phyloP scores from a whole-genome alignment of 208 protist genomes.

The Leishmania major region DNA sequence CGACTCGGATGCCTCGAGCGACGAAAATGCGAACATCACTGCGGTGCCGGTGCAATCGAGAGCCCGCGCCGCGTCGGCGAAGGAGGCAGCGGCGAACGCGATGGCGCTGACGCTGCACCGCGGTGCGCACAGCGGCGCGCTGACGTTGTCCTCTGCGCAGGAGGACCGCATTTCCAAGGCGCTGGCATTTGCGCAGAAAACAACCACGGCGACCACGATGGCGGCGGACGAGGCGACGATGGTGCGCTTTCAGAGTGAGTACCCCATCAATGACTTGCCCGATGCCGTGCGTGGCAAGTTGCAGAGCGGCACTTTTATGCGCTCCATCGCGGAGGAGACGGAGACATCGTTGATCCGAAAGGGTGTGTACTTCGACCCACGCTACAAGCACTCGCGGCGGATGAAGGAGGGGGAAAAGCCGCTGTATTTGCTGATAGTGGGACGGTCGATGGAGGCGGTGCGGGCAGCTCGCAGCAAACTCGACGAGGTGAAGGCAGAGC shows the following conservation, averaged over 20 bases:
- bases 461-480: conserved; percentile 63
- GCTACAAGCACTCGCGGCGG: conserved; percentile 69
- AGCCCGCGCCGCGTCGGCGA: conserved; percentile 5
- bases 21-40: conserved; percentile 39
- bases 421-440: conserved; percentile 82
- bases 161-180: conserved; percentile 69
- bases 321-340: conserved; percentile 61
- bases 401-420: conserved; percentile 82
- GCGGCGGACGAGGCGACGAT: conserved; percentile 28
- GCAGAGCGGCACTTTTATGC: conserved; percentile 64
- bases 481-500: conserved; percentile 66
- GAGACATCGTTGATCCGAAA: conserved; percentile 81
- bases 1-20: conserved; percentile 49
- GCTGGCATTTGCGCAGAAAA: conserved; percentile 77
- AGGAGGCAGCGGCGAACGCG: conserved; percentile 24
- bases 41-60: conserved; percentile 24
- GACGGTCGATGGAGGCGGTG: conserved; percentile 68
- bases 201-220: conserved; percentile 48
- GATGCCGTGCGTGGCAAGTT: conserved; percentile 62
- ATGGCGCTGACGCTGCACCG: conserved; percentile 29
- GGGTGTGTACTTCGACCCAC: conserved; percentile 82
- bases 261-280: conserved; percentile 83
- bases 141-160: conserved; percentile 35
- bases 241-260: conserved; percentile 85
- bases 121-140: conserved; percentile 3